Evolutionary conservation across 2,329 filamentous ascomycete genomes (phyloP), one percentile per base, ranked within the genome.

Genomic region (Colletotrichum australisinense): DNA sequence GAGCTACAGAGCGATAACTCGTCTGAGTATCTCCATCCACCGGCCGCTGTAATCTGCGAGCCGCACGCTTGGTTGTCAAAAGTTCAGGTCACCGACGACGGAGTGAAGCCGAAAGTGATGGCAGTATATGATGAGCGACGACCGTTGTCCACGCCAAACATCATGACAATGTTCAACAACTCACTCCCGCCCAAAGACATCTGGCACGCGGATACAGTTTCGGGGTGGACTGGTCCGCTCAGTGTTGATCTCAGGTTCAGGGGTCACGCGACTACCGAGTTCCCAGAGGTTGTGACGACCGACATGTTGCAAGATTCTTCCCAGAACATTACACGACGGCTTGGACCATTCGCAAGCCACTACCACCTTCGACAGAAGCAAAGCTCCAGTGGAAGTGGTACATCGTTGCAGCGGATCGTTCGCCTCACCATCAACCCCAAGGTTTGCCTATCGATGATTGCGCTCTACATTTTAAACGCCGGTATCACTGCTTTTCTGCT

Each of bases 1-100:
- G n/a, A 35, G 8, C 57, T 24, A 11, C 35, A 11, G 14, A n/a
- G 49, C 4, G 28, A n/a, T 5, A 68, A 63, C 38, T 56, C 64
- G 11, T 52, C 64, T 16, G 52, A 55, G 22, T 59, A 68, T 16
- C 32, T 35, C 11, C 28, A 26, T 2, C 22, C 55, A 12, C 64
- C 56, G 12, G 69, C 30, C 5, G 69, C 57, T 1, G 69, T 72
- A 1, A 52, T 72, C 19, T 72, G 69, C 52, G 38, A 65, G 16
- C 52, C 69, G 14, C 59, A 35, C 7, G 35, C 64, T 1, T 68
- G 69, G 69, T 4, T 72, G 14, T 63, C 69, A 2, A 72, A 72
- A 49, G 64, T 72, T 2, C 30, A 26, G 14, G 69, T 68, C 24
- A 24, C 46, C 4, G 64, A 72, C 19, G 69, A 72, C 24, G 69